Conservation (phyloP, 495 filamentous ascomycete genomes). For the Neurospora sp. region DNA sequence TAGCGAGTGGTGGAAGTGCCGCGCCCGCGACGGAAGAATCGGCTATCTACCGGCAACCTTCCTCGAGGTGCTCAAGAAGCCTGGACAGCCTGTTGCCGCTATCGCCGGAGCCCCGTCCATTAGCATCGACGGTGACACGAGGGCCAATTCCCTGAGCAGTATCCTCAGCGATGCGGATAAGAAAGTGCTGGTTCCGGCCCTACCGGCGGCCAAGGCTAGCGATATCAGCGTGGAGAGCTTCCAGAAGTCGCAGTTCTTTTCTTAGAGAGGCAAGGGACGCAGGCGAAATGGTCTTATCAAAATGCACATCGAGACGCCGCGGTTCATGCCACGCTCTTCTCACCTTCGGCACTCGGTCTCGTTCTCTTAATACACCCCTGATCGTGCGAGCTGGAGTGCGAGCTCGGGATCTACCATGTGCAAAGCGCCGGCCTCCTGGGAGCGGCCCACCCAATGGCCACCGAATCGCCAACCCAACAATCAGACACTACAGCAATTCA, state of each 20-base stretch:
- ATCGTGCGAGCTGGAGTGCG: not conserved
- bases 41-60: constrained; percentile 88
- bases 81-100: constrained; percentile 31
- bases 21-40: constrained; percentile 80
- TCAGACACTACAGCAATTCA: not conserved
- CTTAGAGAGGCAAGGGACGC: constrained; percentile 25
- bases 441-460: not conserved
- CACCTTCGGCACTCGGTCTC: not conserved
- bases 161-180: constrained; percentile 24
- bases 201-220: constrained; percentile 49
- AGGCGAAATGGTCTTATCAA: not conserved
- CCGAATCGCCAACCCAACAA: not conserved
- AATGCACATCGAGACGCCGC: not conserved
- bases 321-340: not conserved
- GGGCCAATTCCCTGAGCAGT: constrained; percentile 40
- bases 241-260: constrained; percentile 81
- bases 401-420: not conserved
- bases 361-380: not conserved
- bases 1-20: constrained; percentile 94
- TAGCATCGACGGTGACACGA: constrained; percentile 11
- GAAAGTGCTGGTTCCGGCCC: constrained; percentile 26
- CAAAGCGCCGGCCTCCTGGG: not conserved
- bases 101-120: constrained; percentile 50
- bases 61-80: constrained; percentile 68
- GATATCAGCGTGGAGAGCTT: constrained; percentile 78